Base-by-base conservation (phyloP, 192 early-diverging fungal genomes). In the Radiomyces spectabilis region DNA sequence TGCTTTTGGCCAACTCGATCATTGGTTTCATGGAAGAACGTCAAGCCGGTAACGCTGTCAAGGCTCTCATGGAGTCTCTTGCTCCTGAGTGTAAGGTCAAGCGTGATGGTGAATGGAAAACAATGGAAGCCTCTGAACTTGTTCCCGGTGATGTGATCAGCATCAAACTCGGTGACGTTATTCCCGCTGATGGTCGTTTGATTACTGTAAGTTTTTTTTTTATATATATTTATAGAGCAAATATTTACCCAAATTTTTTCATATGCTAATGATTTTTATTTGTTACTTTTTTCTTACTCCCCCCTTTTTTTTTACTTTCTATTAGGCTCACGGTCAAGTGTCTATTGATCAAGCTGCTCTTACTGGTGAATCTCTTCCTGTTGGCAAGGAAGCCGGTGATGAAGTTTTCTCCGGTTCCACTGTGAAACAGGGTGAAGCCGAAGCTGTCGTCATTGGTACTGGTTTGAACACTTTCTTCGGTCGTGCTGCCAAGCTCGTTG, bases 11-110 rank as follows among this genome's bases (percentile, higher is more conserved):
- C 55, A 94, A 94, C 79, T 84, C 92, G 31, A 64, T 71, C 69
- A 93, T 94, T 62, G 92, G 92, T 51, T 95, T 76, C 71, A 71
- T 84, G 57, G 88, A 95, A 72, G 92, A 95, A 71, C 84, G 85
- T 55, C 81, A 87, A 33, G 90, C 92, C 35, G 89, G 90, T 57
- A 84, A 83, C 66, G 88, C 92, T 29, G 78, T 95, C 62, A 87
- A 95, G 69, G 92, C 91, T 15, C 75, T 95, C 58, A 95, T 91
- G 80, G 86, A 82, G 10, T 85, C 88, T 26, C 77, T 91, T 7
- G 90, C 90, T 26, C 85, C 89, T 32, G 83, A 90, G 75, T 83
- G 82, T 61, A 85, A 85, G 65, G 87, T 85, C 61, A 88, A 82
- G 82, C 83, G 92, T 69, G 80, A 93, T 75, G 85, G 85, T 61